Evolutionary conservation across 1,139 yeast genomes (phyloP), one percentile per base, ranked within the genome.

Genomic region (Lodderomyces oxycetoniae): DNA sequence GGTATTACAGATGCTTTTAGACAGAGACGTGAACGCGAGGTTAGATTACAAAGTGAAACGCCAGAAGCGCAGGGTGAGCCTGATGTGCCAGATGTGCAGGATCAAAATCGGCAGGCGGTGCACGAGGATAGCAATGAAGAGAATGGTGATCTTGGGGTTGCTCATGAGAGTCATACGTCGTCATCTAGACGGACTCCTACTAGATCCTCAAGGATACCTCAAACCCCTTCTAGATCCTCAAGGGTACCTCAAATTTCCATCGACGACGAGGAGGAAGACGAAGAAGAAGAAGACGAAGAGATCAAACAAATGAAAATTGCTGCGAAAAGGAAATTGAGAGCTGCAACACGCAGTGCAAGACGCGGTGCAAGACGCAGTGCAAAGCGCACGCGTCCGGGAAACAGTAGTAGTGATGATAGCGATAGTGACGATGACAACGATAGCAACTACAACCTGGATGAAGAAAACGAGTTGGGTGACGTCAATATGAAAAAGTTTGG

Each of bases 1-100:
- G 96, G 96, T 27, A 89, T 89, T 57, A 84, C 96, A 0, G 87
- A 77, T 42, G 79, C 79, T 30, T 87, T 89, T 51, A 69, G 89
- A 46, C 61, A 71, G 35, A 64, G 94, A 46, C 75, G 82, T 52
- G 52, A 47, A 26, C 40, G 47, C 21, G 36, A 36, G 67, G 59
- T 23, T 36, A 45, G 25, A 15, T 16, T 17, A n/a, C 28, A n/a
- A 39, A 36, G 20, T 16, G 26, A 26, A n/a, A 16, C 23, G 37
- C 46, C 29, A n/a, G 41, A 37, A 21, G 27, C 34, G 17, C 42
- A 9, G 5, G 5, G 11, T 20, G 26, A 20, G 10, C 4, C 10
- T 10, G 26, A n/a, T 13, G 14, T 17, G 6, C 17, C 17, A 10
- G 31, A 12, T 24, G 26, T 10, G 7, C 7, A 5, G 3, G 15